phyloP scores from a whole-genome alignment of 495 filamentous ascomycete species.

The Pyrenopolyporus hunteri region DNA sequence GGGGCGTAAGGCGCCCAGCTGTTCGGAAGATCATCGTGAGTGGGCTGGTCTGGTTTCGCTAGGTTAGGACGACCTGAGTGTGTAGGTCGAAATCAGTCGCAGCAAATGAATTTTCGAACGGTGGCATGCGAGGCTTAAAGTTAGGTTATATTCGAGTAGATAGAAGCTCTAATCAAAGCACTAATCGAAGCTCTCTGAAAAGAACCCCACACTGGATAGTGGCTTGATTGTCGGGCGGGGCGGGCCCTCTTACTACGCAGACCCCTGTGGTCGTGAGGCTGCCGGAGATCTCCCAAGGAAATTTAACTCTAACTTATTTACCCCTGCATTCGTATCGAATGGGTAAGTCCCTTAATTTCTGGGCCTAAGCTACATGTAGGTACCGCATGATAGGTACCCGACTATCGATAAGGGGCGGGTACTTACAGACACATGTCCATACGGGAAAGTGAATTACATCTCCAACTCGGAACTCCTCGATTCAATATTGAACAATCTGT shows the following conservation, averaged over 20 bases:
- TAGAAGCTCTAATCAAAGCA: not conserved
- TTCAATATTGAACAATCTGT: slow-evolving; percentile 31
- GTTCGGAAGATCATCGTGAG: slow-evolving; percentile 26
- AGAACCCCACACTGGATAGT: not conserved
- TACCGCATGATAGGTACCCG: not conserved
- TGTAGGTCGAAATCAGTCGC: not conserved
- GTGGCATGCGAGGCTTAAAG: not conserved
- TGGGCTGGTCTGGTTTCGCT: not conserved
- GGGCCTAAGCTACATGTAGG: not conserved
- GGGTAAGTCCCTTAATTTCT: slow-evolving; percentile 21
- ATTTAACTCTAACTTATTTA: slow-evolving; percentile 13
- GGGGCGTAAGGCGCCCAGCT: slow-evolving; percentile 14
- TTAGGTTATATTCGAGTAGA: not conserved
- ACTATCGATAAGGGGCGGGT: slow-evolving; percentile 28
- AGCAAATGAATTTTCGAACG: not conserved
- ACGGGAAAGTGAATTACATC: slow-evolving; percentile 33
- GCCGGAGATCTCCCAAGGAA: slow-evolving; percentile 1
- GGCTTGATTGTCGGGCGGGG: no score
- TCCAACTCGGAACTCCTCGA: no score
- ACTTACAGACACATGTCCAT: slow-evolving; percentile 36
- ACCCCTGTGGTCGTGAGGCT: slow-evolving; percentile 4
- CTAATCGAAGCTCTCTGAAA: not conserved
- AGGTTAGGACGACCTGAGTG: not conserved
- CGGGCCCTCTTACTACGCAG: not conserved
- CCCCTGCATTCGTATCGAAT: slow-evolving; percentile 13